Conservation (phyloP, 2,329 filamentous ascomycete genomes). For the Davidsoniella eucalypti region DNA sequence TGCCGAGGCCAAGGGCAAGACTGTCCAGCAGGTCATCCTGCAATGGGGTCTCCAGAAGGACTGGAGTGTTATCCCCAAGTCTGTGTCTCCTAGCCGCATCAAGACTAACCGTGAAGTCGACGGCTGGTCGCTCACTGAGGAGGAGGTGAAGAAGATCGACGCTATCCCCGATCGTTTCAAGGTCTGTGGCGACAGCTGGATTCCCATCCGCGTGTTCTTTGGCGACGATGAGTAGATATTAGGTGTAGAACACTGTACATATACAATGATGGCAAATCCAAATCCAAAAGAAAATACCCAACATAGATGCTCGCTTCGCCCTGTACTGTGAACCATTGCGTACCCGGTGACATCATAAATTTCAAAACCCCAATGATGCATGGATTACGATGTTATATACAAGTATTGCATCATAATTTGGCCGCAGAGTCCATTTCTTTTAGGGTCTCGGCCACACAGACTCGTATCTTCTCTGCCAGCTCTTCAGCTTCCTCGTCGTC, state of each 20-base stretch:
- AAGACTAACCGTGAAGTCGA: conserved; percentile 59
- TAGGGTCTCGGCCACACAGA: conserved; percentile 31
- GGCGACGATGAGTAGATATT: conserved; percentile 55
- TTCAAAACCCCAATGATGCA: neutral
- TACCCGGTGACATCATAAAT: too few species aligned
- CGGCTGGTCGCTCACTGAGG: conserved; percentile 55
- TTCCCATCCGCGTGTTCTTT: conserved; percentile 68
- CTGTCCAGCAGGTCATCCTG: conserved; percentile 59
- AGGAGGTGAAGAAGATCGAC: conserved; percentile 54
- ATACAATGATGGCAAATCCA: conserved; percentile 2
- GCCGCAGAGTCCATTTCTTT: conserved; percentile 23
- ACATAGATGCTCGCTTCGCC: neutral
- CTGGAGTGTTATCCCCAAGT: conserved; percentile 76
- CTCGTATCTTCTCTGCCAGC: conserved; percentile 39
- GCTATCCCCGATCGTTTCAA: conserved; percentile 62
- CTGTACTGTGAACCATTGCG: neutral
- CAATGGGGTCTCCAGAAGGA: conserved; percentile 69
- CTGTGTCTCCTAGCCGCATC: conserved; percentile 56
- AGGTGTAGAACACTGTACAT: neutral
- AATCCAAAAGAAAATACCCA: conserved; percentile 7
- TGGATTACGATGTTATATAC: neutral
- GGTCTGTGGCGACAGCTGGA: conserved; percentile 59
- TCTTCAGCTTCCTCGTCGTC: conserved; percentile 55
- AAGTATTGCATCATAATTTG: neutral
- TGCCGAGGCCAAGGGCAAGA: conserved; percentile 49